Conservation (phyloP, 78 protist genomes). For the Chrysochromulina parva region DNA sequence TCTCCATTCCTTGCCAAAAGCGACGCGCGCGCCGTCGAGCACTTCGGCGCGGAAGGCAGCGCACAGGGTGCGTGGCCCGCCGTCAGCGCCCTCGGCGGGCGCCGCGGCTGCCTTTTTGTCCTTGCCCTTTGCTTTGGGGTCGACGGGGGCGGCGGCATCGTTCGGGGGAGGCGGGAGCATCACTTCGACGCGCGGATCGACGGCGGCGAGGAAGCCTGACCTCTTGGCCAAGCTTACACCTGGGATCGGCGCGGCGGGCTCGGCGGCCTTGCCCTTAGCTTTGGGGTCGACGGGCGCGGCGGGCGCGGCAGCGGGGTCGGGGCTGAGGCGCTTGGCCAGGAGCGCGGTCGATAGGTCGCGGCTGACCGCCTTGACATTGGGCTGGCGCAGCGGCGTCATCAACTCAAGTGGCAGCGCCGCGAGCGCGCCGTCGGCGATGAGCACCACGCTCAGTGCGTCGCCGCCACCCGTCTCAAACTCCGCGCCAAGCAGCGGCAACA, state of each 20-base stretch:
- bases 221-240: neutral
- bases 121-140: no score
- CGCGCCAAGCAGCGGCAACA: neutral
- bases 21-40: neutral
- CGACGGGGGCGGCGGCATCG: neutral
- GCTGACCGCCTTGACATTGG: neutral
- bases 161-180: neutral
- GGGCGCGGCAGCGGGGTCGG: neutral
- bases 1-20: neutral
- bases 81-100: neutral
- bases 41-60: neutral
- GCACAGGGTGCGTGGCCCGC: neutral
- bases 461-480: neutral
- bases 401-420: neutral
- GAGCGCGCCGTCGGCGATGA: neutral
- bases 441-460: neutral
- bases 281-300: no score
- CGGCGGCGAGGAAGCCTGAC: neutral
- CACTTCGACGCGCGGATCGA: neutral
- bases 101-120: no score
- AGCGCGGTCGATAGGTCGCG: neutral
- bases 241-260: no score
- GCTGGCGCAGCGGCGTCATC: neutral
- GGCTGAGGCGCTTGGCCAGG: neutral
- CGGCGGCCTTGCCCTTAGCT: no score